Percentiles rank a stretch among this genome's conserved stretches.
Conservation (phyloP, 768 basidiomycete genomes). For the Calocybe cyanea region DNA sequence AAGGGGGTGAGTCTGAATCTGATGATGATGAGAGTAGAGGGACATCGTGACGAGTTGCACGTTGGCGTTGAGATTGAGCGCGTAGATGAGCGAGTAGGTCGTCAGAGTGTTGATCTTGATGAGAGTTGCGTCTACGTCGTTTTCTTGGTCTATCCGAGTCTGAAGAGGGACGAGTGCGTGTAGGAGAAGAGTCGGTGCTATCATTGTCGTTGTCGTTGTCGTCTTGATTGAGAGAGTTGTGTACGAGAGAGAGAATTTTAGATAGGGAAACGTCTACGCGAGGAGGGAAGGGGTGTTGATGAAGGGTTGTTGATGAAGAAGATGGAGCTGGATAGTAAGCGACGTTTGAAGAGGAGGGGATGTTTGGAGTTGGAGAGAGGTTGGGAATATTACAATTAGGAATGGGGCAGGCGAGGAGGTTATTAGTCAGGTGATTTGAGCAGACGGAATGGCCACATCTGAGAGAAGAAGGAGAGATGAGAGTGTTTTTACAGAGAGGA, state of each 20-base stretch:
- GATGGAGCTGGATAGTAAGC: conserved; percentile 29
- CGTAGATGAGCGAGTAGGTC: conserved; percentile 38
- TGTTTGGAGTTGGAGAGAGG: conserved; percentile 27
- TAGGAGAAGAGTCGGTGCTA: conserved; percentile 11
- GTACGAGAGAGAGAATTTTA: conserved; percentile 47
- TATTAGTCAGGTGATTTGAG: conserved; percentile 40
- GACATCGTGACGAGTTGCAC: conserved; percentile 26
- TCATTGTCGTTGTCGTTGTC: conserved; percentile 9
- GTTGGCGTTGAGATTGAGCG: conserved; percentile 25
- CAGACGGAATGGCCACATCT: conserved; percentile 86
- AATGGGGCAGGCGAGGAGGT: conserved; percentile 24
- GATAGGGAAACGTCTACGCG: conserved; percentile 52
- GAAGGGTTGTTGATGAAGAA: neutral
- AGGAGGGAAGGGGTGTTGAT: conserved; percentile 12
- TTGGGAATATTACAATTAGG: conserved; percentile 25
- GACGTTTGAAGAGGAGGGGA: conserved; percentile 37
- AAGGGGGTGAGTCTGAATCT: conserved; percentile 30
- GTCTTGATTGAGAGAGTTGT: conserved; percentile 20
- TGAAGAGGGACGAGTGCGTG: conserved; percentile 10
- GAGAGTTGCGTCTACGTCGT: conserved; percentile 9
- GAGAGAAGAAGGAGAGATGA: conserved; percentile 65
- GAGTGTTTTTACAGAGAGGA: conserved; percentile 50
- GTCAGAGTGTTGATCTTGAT: conserved; percentile 14
- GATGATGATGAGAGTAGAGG: conserved; percentile 25
- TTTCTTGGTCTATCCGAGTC: conserved; percentile 16